Percentiles rank a stretch among this genome's conserved stretches.
These are phyloP conservation scores for Leishmania martiniquensis DNA, from an alignment of 208 protist genomes.

Conservation along the genomic window DNA sequence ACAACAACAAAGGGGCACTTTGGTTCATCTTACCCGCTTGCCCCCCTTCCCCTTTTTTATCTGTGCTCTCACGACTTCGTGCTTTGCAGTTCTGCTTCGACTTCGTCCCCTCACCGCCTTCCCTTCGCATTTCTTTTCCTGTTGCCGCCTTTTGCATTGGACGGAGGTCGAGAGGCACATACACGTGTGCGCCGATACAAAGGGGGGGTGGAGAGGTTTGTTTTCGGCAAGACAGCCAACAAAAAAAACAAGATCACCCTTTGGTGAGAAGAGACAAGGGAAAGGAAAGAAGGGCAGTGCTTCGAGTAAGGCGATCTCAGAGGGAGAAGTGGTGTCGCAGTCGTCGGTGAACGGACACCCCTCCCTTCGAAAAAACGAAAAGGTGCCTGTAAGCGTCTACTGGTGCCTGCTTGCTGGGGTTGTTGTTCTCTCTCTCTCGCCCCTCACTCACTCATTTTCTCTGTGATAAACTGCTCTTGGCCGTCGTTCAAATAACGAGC, in stretches of 20 bases:
- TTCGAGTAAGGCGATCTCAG: background rate
- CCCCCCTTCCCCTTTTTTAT: background rate
- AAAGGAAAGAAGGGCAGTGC: background rate
- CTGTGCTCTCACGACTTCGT: background rate
- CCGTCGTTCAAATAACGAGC: background rate
- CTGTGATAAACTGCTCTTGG: too few relatives aligned
- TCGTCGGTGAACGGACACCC: background rate
- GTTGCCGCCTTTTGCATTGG: background rate
- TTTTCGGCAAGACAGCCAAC: too few relatives aligned
- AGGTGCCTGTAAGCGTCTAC: background rate
- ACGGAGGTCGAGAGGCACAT: background rate
- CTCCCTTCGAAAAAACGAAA: background rate
- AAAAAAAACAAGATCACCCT: too few relatives aligned
- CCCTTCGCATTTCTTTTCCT: background rate
- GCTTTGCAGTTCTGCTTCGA: background rate
- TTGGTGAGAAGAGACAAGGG: too few relatives aligned
- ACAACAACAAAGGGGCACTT: background rate
- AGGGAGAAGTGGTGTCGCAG: background rate
- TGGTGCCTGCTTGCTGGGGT: background rate
- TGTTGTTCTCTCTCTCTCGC: background rate
- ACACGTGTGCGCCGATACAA: background rate
- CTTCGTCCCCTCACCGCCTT: background rate
- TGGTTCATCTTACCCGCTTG: background rate
- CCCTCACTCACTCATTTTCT: too few relatives aligned
- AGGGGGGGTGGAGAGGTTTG: too few relatives aligned